Evolutionary conservation across 108 stramenopile species (phyloP).

Genomic region (Craspedostauros australis): DNA sequence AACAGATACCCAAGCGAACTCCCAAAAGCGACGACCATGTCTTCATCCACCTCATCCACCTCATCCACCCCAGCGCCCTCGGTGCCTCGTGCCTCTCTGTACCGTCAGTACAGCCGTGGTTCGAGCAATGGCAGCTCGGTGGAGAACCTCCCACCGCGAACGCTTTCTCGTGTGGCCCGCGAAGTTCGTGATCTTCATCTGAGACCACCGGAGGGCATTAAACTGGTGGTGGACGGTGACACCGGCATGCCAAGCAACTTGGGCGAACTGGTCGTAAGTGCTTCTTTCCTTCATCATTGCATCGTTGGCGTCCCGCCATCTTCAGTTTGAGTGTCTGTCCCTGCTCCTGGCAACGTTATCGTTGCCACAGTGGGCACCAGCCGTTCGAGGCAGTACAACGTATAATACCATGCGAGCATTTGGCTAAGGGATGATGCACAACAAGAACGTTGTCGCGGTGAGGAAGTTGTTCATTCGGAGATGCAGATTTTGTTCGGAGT

Average conservation of each 20-base stretch:
- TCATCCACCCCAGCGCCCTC: constrained; percentile 12
- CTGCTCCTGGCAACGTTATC: no score
- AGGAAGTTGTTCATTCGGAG: no score
- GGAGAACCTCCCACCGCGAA: constrained; percentile 88
- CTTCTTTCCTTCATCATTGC: not conserved
- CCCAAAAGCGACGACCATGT: constrained; percentile 8
- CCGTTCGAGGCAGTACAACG: no score
- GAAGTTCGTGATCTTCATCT: constrained; percentile 85
- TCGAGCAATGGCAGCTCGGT: constrained; percentile 22
- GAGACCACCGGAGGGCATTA: constrained; percentile 81
- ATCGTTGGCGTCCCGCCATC: not conserved
- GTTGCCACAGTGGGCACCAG: no score
- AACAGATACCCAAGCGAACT: no score
- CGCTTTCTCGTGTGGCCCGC: constrained; percentile 71
- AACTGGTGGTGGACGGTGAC: constrained; percentile 67
- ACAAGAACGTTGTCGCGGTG: no score
- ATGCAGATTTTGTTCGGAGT: no score
- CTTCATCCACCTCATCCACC: constrained; percentile 19
- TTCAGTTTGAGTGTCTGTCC: no score
- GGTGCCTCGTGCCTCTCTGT: constrained; percentile 12
- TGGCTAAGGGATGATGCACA: no score
- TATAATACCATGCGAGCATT: no score
- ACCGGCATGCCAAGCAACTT: constrained; percentile 67
- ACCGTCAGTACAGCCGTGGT: constrained; percentile 35
- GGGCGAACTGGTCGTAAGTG: constrained; percentile 72